Conservation (phyloP, 1,284 basidiomycete genomes). For the Boletus semigastroideus region DNA sequence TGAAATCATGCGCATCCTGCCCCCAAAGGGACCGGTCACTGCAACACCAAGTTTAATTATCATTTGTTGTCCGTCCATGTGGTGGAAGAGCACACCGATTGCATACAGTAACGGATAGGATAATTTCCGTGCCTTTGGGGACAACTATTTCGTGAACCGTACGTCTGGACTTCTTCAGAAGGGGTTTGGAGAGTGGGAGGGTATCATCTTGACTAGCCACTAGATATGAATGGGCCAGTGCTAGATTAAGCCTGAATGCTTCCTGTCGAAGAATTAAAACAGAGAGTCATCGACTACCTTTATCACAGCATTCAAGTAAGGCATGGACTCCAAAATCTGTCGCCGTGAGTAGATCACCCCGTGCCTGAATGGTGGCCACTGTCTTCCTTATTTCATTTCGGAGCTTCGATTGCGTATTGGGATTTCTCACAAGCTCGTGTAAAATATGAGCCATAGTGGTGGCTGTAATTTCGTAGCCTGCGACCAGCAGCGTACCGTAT, state of each 20-base stretch:
- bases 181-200: slow-evolving; percentile 43
- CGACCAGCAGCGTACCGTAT: no score
- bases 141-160: slow-evolving; percentile 36
- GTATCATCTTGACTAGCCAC: slow-evolving; percentile 41
- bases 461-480: no score
- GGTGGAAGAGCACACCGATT: slow-evolving; percentile 30
- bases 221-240: slow-evolving; percentile 30
- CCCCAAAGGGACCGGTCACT: slow-evolving; percentile 49
- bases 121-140: slow-evolving; percentile 33
- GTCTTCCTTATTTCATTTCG: no score
- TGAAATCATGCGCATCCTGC: slow-evolving; percentile 46
- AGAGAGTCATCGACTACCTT: no score
- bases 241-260: slow-evolving; percentile 38
- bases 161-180: slow-evolving; percentile 36
- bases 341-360: no score
- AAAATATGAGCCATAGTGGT: no score
- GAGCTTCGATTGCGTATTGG: no score
- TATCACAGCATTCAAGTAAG: no score
- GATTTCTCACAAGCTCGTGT: no score
- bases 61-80: no score
- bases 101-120: slow-evolving; percentile 36
- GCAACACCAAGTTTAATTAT: neutral
- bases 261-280: slow-evolving; percentile 24
- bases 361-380: no score
- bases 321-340: no score